These are phyloP conservation scores for Malassezia restricta DNA, from an alignment of 1,284 basidiomycete species.

Conservation along the genomic window DNA sequence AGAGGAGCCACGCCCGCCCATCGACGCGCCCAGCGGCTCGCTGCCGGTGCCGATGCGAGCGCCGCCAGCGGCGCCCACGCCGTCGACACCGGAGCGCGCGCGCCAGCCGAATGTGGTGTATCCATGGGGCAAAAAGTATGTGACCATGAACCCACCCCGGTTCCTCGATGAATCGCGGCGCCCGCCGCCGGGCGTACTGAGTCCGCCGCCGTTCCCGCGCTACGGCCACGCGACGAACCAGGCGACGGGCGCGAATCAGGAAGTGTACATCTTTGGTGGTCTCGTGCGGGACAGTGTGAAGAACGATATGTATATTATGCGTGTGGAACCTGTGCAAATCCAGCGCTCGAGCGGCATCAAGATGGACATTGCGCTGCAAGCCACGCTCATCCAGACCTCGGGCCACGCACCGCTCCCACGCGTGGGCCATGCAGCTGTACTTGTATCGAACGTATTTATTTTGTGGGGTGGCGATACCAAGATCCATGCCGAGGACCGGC, in stretches of 20 bases:
- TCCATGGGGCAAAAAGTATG: conserved; percentile 41
- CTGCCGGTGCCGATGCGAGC: neutral
- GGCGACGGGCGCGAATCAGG: conserved; percentile 60
- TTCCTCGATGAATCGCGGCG: conserved; percentile 42
- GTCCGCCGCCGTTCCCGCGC: conserved; percentile 69
- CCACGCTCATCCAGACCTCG: conserved; percentile 53
- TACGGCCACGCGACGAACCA: conserved; percentile 94
- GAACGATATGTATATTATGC: conserved; percentile 70
- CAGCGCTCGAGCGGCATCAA: conserved; percentile 51
- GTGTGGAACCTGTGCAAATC: conserved; percentile 52
- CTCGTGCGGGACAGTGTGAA: conserved; percentile 79
- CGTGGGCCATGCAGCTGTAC: conserved; percentile 88
- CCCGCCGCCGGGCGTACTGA: conserved; percentile 39
- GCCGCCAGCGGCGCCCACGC: neutral
- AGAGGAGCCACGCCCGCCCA: neutral
- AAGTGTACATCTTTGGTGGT: conserved; percentile 92
- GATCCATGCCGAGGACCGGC: conserved; percentile 61
- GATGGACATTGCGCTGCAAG: conserved; percentile 51
- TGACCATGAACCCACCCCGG: conserved; percentile 42
- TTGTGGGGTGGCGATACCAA: conserved; percentile 96
- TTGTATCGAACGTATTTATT: conserved; percentile 88
- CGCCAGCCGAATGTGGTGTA: conserved; percentile 33
- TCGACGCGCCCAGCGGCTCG: neutral
- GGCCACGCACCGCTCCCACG: conserved; percentile 80
- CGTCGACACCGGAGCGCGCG: conserved; percentile 4